A percentile compares a stretch with the other conserved stretches of the same genome.
These are phyloP conservation scores for Trametes gibbosa DNA, from an alignment of 768 basidiomycete genomes.

Conservation along the genomic window DNA sequence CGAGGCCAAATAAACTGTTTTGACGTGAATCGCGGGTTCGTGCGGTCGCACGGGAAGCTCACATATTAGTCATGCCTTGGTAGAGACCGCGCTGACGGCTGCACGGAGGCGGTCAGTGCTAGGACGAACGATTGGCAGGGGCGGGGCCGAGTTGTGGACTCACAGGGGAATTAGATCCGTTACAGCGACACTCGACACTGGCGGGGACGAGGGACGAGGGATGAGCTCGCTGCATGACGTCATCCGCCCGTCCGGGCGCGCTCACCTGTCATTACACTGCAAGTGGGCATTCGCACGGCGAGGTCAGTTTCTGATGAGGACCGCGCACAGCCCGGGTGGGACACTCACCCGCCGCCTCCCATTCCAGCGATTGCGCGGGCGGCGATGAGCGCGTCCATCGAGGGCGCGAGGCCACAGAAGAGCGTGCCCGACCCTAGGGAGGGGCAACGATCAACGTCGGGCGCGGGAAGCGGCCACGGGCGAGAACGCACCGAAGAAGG, in stretches of 20 bases:
- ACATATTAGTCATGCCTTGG: constrained; percentile 91
- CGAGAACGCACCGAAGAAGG: constrained; percentile 67
- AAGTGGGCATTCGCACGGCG: constrained; percentile 15
- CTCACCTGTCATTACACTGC: constrained; percentile 81
- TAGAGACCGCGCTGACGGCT: constrained; percentile 87
- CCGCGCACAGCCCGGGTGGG: background rate
- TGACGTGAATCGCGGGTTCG: background rate
- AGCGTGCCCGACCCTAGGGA: constrained; percentile 73
- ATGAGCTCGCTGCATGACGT: constrained; percentile 17
- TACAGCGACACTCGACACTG: constrained; percentile 81
- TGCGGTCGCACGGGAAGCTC: constrained; percentile 27
- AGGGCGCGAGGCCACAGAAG: constrained; percentile 81
- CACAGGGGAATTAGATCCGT: constrained; percentile 89
- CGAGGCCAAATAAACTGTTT: constrained; percentile 75
- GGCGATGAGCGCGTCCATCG: constrained; percentile 78
- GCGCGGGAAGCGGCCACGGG: constrained; percentile 2
- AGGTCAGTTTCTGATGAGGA: constrained; percentile 24
- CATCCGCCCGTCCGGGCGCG: constrained; percentile 11
- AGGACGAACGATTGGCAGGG: background rate
- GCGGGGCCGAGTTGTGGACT: constrained; percentile 39
- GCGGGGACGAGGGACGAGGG: no score
- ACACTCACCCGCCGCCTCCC: constrained; percentile 86
- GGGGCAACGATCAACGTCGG: constrained; percentile 19
- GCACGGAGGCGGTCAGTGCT: constrained; percentile 4
- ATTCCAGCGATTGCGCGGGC: constrained; percentile 87